Base-by-base conservation (phyloP, 768 basidiomycete genomes). In the Gymnopilus junonius region DNA sequence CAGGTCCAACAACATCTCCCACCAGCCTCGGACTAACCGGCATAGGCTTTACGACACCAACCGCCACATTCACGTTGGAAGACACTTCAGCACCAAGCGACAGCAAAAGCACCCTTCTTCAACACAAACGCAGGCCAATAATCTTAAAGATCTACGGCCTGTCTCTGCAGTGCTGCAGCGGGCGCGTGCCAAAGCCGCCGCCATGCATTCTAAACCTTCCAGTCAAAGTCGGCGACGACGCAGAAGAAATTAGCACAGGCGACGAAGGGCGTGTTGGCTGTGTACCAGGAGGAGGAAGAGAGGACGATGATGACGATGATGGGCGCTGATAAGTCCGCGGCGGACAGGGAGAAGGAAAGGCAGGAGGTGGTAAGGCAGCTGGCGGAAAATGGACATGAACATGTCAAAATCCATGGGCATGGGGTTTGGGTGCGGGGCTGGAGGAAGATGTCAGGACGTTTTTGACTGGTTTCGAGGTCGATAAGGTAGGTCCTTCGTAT, bases 371-470 rank as follows among this genome's bases (percentile, higher is more conserved):
- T 83, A 43, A 80, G 81, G 37, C 82, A 78, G 67, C 79, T 94
- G 43, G 81, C 82, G 65, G 77, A 77, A 71, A 93, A 89, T 63
- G 88, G 86, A 51, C 79, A 80, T 64, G 90, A 92, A 15, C 85
- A 93, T 75, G 81, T 93, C 45, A 82, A 80, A 64, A 75, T 94
- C 15, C 84, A 85, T 55, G 79, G 82, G 12, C 79, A 80, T 48
- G 81, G 77, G 79, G 79, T 70, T 72, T 80, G 53, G 82, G 79
- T 54, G 79, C 79, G 15, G 83, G 90, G 53, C 77, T 77, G 60
- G 90, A 92, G 70, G 87, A 87, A 35, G 88, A 91, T 63, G 86
- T 95, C n/a, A 71, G 76, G 64, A 77, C 74, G 59, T 91, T 91
- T 68, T 89, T 94, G 71, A 80, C 82, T 37, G 85, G 82, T 53